Conservation (phyloP, 805 yeast species). For the Babjeviella inositovora region DNA sequence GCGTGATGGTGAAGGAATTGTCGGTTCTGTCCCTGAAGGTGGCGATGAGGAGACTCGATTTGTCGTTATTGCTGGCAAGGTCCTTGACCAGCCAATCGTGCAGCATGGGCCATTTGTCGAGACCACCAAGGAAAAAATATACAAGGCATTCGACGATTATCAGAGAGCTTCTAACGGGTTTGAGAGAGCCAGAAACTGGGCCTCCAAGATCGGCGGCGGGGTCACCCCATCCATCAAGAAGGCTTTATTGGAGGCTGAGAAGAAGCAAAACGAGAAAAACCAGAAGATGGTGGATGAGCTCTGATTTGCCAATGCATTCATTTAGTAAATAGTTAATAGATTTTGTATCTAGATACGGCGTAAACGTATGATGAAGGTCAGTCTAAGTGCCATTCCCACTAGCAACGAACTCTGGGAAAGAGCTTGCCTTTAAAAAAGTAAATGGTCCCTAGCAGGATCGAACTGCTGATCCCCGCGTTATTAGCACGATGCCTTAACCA, state of each 20-base stretch:
- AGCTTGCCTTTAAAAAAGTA: no score
- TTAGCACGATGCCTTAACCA: conserved; percentile 38
- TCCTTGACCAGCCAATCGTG: conserved; percentile 56
- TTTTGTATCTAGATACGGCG: no score
- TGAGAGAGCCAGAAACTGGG: conserved; percentile 50
- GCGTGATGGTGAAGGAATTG: conserved; percentile 46
- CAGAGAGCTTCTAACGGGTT: conserved; percentile 57
- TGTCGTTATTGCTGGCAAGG: conserved; percentile 63
- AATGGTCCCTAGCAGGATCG: conserved; percentile 38
- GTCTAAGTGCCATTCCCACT: no score
- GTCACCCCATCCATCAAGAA: no score
- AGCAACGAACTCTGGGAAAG: no score
- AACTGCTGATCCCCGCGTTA: conserved; percentile 38
- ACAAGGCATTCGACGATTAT: conserved; percentile 58
- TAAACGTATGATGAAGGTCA: no score
- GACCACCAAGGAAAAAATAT: conserved; percentile 45
- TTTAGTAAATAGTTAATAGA: no score
- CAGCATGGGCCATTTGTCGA: conserved; percentile 93
- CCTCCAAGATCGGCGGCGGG: conserved; percentile 20
- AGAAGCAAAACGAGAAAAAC: no score
- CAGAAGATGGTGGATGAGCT: no score
- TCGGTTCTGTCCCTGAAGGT: conserved; percentile 30
- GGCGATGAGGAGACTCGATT: conserved; percentile 35
- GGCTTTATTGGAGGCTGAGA: no score
- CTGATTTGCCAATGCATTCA: no score